A percentile compares a stretch with the other conserved stretches of the same genome.
Evolutionary conservation across 805 yeast genomes (phyloP).

Genomic region (Jamesozyma spencerorum): DNA sequence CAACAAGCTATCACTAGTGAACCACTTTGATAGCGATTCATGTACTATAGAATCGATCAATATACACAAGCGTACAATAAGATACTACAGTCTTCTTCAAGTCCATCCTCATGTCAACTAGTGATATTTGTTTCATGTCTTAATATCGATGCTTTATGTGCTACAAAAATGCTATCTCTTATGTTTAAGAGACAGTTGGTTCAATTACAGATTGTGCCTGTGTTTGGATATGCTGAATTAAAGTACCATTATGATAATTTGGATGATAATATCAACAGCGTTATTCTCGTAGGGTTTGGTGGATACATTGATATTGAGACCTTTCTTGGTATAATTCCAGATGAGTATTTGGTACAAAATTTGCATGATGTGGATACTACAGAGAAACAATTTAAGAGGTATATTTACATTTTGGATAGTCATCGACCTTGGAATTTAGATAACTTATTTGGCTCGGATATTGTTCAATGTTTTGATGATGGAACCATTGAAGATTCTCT

Average conservation of each 20-base stretch:
- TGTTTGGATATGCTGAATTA: slow-evolving; percentile 81
- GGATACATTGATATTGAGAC: slow-evolving; percentile 79
- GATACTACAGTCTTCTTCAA: slow-evolving; percentile 60
- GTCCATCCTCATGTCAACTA: slow-evolving; percentile 87
- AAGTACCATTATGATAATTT: slow-evolving; percentile 50
- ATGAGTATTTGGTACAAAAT: slow-evolving; percentile 36
- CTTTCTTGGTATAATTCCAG: slow-evolving; percentile 55
- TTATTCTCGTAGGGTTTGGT: slow-evolving; percentile 85
- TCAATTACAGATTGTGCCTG: slow-evolving; percentile 83
- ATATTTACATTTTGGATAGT: slow-evolving; percentile 78
- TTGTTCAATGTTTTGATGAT: slow-evolving; percentile 78
- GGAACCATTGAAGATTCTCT: slow-evolving; percentile 61
- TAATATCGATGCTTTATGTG: slow-evolving; percentile 86
- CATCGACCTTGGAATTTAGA: slow-evolving; percentile 96
- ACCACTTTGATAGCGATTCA: slow-evolving; percentile 23
- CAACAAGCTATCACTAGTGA: no score
- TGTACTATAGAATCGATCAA: slow-evolving; percentile 69
- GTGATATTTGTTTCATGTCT: slow-evolving; percentile 84
- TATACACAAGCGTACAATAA: slow-evolving; percentile 59
- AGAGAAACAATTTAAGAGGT: slow-evolving; percentile 37
- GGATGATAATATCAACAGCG: slow-evolving; percentile 65
- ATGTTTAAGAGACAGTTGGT: slow-evolving; percentile 72
- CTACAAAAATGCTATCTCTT: slow-evolving; percentile 64
- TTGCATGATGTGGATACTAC: slow-evolving; percentile 23
- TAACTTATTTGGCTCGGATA: slow-evolving; percentile 75